Evolutionary conservation across 108 stramenopile genomes (phyloP), one percentile per base, ranked within the genome.

Genomic region (Cafeteria roenbergensis): DNA sequence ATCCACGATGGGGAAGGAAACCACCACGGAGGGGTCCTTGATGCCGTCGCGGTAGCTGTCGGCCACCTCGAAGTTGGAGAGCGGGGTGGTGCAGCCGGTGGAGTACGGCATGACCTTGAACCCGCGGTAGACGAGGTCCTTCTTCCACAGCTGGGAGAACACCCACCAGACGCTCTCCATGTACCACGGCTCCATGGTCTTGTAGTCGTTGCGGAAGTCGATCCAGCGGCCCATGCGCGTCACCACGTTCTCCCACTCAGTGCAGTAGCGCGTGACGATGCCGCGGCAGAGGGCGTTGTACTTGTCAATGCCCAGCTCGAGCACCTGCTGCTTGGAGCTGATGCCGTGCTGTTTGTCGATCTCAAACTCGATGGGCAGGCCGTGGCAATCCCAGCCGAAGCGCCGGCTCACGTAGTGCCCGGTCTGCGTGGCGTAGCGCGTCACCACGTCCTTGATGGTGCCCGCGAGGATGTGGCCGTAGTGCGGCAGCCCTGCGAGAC

Each of bases 131-230:
- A 99, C 94, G 53, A 99, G 80, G 56, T 80, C 82, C 81, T 99
- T 99, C 25, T 93, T 86, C 71, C 86, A 91, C 54, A 84, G 27
- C 0, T 55, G 81, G 66, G 82, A 80, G 76, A 99, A 99, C 24
- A 99, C 97, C 97, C 97, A 99, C 97, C 97, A 99, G 22, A 99
- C 94, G 71, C 80, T 84, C 82, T 99, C 97, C 97, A 99, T 99
- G 80, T 93, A 99, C 33, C 77, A 75, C 0, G 90, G 82, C 75
- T 98, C 90, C 92, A 99, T 91, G 27, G 97, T 99, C 80, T 96
- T 96, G 80, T 99, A 99, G 78, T 96, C 97, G 73, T 96, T 95
- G 71, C 92, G 74, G 75, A 99, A 99, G 74, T 99, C 97, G 72
- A 99, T 95, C 97, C 97, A 99, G 29, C 97, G 77, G 26, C 97